Percentiles rank a stretch among this genome's conserved stretches.
phyloP scores from a whole-genome alignment of 176 grass and related monocot species.

The Alloteropsis semialata region DNA sequence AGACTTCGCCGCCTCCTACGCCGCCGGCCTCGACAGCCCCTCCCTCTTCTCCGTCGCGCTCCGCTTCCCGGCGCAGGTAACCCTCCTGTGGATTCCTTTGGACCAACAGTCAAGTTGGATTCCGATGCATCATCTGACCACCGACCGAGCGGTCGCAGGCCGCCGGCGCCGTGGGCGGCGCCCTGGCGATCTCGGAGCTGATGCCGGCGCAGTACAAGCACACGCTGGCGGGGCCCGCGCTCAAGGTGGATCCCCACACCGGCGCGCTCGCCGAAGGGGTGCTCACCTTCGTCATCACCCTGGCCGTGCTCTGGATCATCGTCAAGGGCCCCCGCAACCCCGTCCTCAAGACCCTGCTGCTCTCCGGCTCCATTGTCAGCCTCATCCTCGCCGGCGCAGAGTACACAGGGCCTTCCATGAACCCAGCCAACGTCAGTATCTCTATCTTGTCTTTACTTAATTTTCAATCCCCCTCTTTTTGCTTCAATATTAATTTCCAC shows the following conservation, averaged over 20 bases:
- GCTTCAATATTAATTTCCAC: not conserved
- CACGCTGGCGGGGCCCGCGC: slow-evolving; percentile 21
- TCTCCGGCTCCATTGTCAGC: not conserved
- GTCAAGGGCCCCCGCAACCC: slow-evolving; percentile 18
- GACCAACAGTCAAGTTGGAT: too few species aligned
- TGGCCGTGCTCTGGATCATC: slow-evolving; percentile 49
- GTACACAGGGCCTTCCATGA: slow-evolving; percentile 19
- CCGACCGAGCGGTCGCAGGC: not conserved
- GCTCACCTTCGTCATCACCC: slow-evolving; percentile 59
- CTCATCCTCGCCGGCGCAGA: slow-evolving; percentile 7
- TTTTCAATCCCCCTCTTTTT: not conserved
- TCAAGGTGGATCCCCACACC: slow-evolving; percentile 32
- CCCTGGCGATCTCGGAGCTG: slow-evolving; percentile 29
- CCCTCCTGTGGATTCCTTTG: too few species aligned
- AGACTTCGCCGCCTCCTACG: slow-evolving; percentile 55
- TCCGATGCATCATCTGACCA: not conserved
- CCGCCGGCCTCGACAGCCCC: slow-evolving; percentile 19
- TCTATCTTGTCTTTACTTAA: not conserved
- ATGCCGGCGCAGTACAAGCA: slow-evolving; percentile 29
- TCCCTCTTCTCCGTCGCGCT: slow-evolving; percentile 26
- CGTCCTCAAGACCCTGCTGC: not conserved
- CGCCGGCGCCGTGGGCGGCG: slow-evolving; percentile 29
- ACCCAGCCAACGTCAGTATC: slow-evolving; percentile 27
- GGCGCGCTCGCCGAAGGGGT: slow-evolving; percentile 58
- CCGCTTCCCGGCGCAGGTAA: slow-evolving; percentile 26